These are phyloP conservation scores for Tricholoma sp. DNA, from an alignment of 768 basidiomycete genomes.

Conservation along the genomic window DNA sequence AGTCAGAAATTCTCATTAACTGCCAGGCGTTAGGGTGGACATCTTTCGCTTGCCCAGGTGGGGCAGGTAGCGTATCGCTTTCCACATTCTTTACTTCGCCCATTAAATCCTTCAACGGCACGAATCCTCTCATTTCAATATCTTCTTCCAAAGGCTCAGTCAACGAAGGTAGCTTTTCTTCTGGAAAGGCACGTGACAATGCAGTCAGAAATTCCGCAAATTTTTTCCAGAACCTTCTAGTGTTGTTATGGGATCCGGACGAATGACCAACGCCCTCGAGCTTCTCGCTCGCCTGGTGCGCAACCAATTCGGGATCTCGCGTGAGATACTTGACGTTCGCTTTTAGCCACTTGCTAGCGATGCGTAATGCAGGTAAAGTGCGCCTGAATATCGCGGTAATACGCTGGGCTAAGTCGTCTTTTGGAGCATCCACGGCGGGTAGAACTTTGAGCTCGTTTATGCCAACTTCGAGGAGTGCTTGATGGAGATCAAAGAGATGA, in stretches of 20 bases:
- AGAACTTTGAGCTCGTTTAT: constrained; percentile 53
- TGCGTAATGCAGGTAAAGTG: constrained; percentile 79
- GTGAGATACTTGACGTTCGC: constrained; percentile 67
- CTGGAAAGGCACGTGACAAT: constrained; percentile 66
- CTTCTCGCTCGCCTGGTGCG: constrained; percentile 27
- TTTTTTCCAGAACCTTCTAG: constrained; percentile 62
- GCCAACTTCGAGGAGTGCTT: constrained; percentile 61
- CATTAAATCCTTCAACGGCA: constrained; percentile 69
- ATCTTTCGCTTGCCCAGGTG: constrained; percentile 23
- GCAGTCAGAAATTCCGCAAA: constrained; percentile 63
- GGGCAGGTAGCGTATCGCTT: constrained; percentile 18
- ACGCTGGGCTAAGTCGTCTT: constrained; percentile 64
- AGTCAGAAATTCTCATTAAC: constrained; percentile 87
- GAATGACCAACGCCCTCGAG: constrained; percentile 28
- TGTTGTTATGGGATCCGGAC: constrained; percentile 25
- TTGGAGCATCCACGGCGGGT: constrained; percentile 47
- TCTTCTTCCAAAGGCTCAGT: constrained; percentile 81
- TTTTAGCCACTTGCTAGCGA: constrained; percentile 85
- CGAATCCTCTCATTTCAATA: constrained; percentile 80
- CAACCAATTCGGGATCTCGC: constrained; percentile 37
- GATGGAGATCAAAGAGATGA: constrained; percentile 64
- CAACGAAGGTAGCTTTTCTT: constrained; percentile 50
- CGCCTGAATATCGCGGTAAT: constrained; percentile 87
- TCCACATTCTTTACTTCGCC: constrained; percentile 26
- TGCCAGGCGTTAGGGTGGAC: constrained; percentile 93